Evolutionary conservation across 441 rosid genomes (phyloP).

Genomic region (Daphne laureola): DNA sequence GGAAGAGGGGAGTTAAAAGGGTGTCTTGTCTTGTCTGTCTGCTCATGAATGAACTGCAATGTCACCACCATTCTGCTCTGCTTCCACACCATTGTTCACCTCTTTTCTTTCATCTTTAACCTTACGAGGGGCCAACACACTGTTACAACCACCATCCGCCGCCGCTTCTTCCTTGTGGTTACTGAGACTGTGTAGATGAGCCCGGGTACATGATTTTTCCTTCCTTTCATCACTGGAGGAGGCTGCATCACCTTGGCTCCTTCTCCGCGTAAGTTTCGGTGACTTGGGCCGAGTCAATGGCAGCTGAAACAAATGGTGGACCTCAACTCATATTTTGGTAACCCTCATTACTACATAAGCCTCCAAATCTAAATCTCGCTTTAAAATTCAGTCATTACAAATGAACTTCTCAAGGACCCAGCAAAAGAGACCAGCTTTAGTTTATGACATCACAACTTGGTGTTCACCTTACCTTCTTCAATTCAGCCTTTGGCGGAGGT

Average conservation of each 20-base stretch:
- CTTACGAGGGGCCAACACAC: constrained; percentile 11
- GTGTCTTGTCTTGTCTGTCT: not conserved
- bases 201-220: constrained; percentile 4
- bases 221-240: not conserved
- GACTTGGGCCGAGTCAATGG: constrained; percentile 21
- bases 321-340: too few species aligned
- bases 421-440: too few species aligned
- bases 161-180: not conserved
- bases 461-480: constrained; percentile 61
- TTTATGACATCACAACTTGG: too few species aligned
- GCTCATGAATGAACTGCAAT: constrained; percentile 13
- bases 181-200: constrained; percentile 11
- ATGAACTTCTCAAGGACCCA: too few species aligned
- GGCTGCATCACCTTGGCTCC: constrained; percentile 11
- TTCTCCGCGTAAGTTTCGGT: constrained; percentile 13
- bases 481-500: constrained; percentile 77
- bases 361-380: too few species aligned
- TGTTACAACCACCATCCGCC: constrained; percentile 2
- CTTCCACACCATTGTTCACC: constrained; percentile 8
- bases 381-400: too few species aligned
- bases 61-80: constrained; percentile 9
- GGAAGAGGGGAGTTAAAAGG: not conserved
- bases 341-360: too few species aligned
- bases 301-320: constrained; percentile 10
- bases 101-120: constrained; percentile 5